Percentiles rank a stretch among this genome's conserved stretches.
Conservation (phyloP, 768 basidiomycete genomes). For the Sarcodon aspratus region DNA sequence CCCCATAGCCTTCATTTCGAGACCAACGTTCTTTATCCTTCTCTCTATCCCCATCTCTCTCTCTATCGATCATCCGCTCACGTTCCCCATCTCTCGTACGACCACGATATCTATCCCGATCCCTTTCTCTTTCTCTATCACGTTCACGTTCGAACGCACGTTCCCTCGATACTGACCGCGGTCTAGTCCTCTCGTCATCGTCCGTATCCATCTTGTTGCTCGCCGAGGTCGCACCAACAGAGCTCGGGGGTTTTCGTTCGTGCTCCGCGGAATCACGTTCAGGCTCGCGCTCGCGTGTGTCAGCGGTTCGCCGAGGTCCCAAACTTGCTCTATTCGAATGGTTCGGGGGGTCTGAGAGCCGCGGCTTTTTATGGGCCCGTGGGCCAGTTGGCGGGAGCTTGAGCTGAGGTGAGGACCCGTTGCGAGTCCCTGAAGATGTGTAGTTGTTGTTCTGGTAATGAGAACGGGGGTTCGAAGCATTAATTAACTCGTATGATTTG, state of each 20-base stretch:
- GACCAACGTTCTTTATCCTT: constrained; percentile 14
- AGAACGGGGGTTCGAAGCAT: constrained; percentile 31
- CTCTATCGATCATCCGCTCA: constrained; percentile 18
- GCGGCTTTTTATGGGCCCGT: constrained; percentile 70
- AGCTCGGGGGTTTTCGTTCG: constrained; percentile 6
- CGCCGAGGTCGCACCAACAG: neutral
- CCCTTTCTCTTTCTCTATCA: constrained; percentile 19
- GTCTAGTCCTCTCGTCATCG: constrained; percentile 33
- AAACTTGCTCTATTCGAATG: constrained; percentile 6
- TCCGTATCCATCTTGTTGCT: constrained; percentile 31
- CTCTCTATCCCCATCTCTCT: constrained; percentile 22
- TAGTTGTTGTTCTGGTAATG: constrained; percentile 21
- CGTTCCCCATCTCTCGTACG: constrained; percentile 19
- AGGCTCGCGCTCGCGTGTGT: constrained; percentile 11
- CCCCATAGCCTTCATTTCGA: constrained; percentile 23
- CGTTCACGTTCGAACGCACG: constrained; percentile 22
- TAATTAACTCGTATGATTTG: constrained; percentile 59
- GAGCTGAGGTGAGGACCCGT: constrained; percentile 18
- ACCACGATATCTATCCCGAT: constrained; percentile 26
- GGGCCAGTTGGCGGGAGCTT: constrained; percentile 71
- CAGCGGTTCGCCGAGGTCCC: constrained; percentile 6
- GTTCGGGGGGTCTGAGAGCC: constrained; percentile 41
- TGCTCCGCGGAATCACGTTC: constrained; percentile 7
- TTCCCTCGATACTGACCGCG: constrained; percentile 25
- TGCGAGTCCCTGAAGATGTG: constrained; percentile 29